Conservation (phyloP, 768 basidiomycete species). For the Rossbeevera mucosa region DNA sequence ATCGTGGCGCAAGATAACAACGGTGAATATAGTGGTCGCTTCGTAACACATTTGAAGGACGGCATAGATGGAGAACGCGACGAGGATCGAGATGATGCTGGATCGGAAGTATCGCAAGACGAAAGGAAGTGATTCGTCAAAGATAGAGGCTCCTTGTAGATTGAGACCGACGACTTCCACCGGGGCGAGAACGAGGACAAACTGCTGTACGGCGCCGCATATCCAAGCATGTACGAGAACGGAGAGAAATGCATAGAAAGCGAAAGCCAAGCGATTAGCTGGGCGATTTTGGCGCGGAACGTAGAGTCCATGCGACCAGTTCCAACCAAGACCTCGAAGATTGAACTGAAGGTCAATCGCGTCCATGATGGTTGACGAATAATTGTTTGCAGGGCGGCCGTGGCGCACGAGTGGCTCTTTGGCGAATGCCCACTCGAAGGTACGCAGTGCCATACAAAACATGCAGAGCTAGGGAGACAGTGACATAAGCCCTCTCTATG, state of each 20-base stretch:
- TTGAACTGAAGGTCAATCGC: slow-evolving; percentile 48
- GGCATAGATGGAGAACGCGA: slow-evolving; percentile 43
- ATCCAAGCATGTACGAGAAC: slow-evolving; percentile 34
- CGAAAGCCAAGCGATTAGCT: slow-evolving; percentile 36
- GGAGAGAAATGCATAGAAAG: slow-evolving; percentile 31
- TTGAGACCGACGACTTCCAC: slow-evolving; percentile 24
- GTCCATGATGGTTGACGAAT: slow-evolving; percentile 25
- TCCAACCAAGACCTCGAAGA: slow-evolving; percentile 58
- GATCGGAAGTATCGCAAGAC: slow-evolving; percentile 33
- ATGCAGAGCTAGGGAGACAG: slow-evolving; percentile 9
- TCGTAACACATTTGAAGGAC: slow-evolving; percentile 38
- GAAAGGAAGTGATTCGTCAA: slow-evolving; percentile 29
- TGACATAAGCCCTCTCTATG: neutral
- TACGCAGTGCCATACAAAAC: slow-evolving; percentile 6
- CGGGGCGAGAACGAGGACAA: slow-evolving; percentile 45
- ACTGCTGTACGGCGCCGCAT: slow-evolving; percentile 43
- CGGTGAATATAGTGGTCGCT: slow-evolving; percentile 18
- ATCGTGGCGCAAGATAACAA: slow-evolving; percentile 27
- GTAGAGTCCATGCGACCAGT: slow-evolving; percentile 41
- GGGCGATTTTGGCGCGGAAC: slow-evolving; percentile 39
- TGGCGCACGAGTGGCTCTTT: slow-evolving; percentile 13
- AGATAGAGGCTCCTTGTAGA: slow-evolving; percentile 27
- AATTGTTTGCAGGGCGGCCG: slow-evolving; percentile 1
- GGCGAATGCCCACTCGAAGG: slow-evolving; percentile 14
- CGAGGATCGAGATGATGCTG: slow-evolving; percentile 37